Base-by-base conservation (phyloP, 768 basidiomycete genomes). In the Solioccasus polychromus region DNA sequence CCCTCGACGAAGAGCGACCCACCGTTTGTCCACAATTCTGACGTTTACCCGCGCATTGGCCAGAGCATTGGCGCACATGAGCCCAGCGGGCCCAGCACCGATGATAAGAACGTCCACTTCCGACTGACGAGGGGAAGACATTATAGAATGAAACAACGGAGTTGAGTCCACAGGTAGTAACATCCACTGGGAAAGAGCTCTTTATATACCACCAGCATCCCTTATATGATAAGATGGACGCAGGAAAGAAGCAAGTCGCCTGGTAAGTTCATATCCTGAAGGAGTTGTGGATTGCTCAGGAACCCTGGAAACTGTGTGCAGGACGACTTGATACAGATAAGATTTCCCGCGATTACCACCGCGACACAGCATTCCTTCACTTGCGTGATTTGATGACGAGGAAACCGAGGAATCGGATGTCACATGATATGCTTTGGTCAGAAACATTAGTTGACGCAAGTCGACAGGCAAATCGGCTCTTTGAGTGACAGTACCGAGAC, bases 61-160 rank as follows among this genome's bases (percentile, higher is more conserved):
- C 17, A 74, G 56, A 17, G 63, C 71, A n/a, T 71, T 68, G 14
- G 73, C 73, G 36, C 63, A 68, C 71, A 74, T 68, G 28, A 74
- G 52, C 38, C 72, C 73, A 17, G 72, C 62, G 3, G 72, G 71
- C 10, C 71, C 71, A 11, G 71, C 72, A 31, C 71, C 72, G n/a
- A 72, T 68, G 41, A 72, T 56, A 35, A 72, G 62, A 26, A 72
- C 68, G 45, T 72, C 72, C 23, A 73, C 71, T 32, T 63, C 42
- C 9, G 68, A 67, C 5, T 51, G 46, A 38, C n/a, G 43, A 41
- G 42, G 37, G 23, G 30, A 35, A 24, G 55, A 32, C 58, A 60
- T 60, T 24, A 2, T 36, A 8, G 37, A 37, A 34, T 30, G 36
- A 18, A 26, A 42, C 14, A 39, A 30, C 24, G 35, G 44, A 32